Base-by-base conservation (phyloP, 345 rosid species). In the Gossypium herbaceum region DNA sequence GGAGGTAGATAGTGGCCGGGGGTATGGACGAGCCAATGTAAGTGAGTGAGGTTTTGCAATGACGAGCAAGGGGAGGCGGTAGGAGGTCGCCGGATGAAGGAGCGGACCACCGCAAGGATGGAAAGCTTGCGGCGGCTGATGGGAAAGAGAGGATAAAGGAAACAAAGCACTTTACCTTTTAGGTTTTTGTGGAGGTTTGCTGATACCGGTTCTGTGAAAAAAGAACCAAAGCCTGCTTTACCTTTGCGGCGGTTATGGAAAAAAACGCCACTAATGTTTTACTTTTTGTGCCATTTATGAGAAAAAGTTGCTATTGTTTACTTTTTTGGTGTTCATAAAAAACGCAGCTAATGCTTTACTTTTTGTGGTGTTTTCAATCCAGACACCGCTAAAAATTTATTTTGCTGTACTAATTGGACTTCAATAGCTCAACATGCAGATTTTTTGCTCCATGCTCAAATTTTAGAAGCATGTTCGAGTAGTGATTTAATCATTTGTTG, bases 281-380 rank as follows among this genome's bases (percentile, higher is more conserved):
- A 27, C 0, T 3, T 27, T 27, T 27, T 27, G 0, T 0, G 27
- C 0, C 3, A 3, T 25, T 25, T 2, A 25, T 25, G 27, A 25
- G 3, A 25, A 25, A 25, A 0, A 2, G 3, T 0, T 0, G 29
- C 27, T 27, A 27, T 0, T 27, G 3, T 27, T 0, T 29, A 27
- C 0, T 4, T 29, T 29, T 29, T 3, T 29, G 34, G 0, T 3
- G 0, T 0, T 29, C 3, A 29, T 3, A 3, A 29, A 29, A 29
- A 29, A 3, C 0, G 0, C 0, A 0, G 4, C 4, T 29, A 29
- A 29, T 29, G 0, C 0, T 29, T 29, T 29, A 29, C 0, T 0
- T 29, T 29, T 29, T 29, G 4, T 0, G 4, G 4, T 0, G 0
- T 29, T 29, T 29, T 29, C 0, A 0, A 29, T 29, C 0, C 0